Percentiles rank a stretch among this genome's conserved stretches.
Conservation (phyloP, 768 basidiomycete genomes). For the Coprinellus micaceus region DNA sequence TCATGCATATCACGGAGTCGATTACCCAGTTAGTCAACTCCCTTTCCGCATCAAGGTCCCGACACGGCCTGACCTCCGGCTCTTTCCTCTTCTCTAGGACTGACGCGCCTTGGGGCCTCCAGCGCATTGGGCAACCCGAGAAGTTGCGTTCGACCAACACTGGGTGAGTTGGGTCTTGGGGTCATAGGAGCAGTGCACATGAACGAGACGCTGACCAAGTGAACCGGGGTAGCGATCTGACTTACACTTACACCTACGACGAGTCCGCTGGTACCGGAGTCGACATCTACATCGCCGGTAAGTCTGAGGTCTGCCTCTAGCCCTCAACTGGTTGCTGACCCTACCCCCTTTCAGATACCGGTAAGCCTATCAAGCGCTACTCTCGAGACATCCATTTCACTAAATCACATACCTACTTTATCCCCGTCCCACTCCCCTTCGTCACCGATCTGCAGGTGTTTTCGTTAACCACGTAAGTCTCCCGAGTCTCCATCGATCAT, state of each 20-base stretch:
- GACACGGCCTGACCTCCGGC: no score
- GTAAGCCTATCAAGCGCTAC: no score
- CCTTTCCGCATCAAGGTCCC: not conserved
- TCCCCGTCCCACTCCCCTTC: not conserved
- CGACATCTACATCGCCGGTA: constrained; percentile 38
- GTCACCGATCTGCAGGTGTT: not conserved
- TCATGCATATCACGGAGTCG: constrained; percentile 15
- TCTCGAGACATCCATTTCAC: no score
- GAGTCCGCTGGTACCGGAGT: constrained; percentile 30
- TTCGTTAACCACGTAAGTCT: not conserved
- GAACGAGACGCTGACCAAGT: not conserved
- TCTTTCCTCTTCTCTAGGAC: constrained; percentile 17
- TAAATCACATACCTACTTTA: no score
- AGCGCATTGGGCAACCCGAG: constrained; percentile 19
- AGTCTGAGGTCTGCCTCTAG: constrained; percentile 1
- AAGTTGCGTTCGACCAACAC: constrained; percentile 11
- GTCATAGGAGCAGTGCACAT: not conserved
- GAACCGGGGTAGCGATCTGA: constrained; percentile 7
- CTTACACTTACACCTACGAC: constrained; percentile 23
- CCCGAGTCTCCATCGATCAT: no score
- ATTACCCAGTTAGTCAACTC: constrained; percentile 17
- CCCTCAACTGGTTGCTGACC: no score
- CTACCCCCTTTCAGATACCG: not conserved
- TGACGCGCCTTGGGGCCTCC: constrained; percentile 32
- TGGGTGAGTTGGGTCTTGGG: not conserved